phyloP scores from a whole-genome alignment of 2,329 filamentous ascomycete species.

The Colletotrichum spaethianum region DNA sequence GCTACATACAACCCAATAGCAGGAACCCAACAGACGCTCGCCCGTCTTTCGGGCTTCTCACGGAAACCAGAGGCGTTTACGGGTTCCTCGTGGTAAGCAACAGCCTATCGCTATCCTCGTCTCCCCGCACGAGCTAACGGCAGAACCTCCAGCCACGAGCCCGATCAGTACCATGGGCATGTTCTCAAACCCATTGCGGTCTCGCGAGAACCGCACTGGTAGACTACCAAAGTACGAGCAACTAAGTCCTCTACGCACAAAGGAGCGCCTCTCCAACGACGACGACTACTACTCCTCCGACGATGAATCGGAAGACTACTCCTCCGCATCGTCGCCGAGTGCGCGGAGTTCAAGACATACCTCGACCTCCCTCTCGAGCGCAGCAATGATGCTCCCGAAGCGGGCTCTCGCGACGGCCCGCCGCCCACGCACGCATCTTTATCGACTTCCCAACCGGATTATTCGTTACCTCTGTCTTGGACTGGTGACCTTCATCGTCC shows the following conservation, averaged over 20 bases:
- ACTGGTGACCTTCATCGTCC: constrained; percentile 76
- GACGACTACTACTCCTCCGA: constrained; percentile 64
- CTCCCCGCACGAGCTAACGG: constrained; percentile 7
- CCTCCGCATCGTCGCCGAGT: constrained; percentile 60
- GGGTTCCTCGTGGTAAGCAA: constrained; percentile 25
- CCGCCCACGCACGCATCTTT: constrained; percentile 58
- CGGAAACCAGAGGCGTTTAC: constrained; percentile 5
- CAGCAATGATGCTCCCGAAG: constrained; percentile 61
- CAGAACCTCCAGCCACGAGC: constrained; percentile 28
- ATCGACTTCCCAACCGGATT: constrained; percentile 79
- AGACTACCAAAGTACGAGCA: constrained; percentile 68
- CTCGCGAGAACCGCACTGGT: constrained; percentile 58
- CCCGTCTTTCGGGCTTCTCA: constrained; percentile 10
- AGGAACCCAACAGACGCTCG: constrained; percentile 7
- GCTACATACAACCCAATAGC: neutral
- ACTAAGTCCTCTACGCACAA: constrained; percentile 49
- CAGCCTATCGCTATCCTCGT: neutral
- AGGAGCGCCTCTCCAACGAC: constrained; percentile 68
- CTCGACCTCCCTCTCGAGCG: constrained; percentile 59
- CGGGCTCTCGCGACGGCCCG: constrained; percentile 51
- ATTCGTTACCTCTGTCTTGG: constrained; percentile 84
- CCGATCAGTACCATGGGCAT: constrained; percentile 60
- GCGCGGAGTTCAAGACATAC: constrained; percentile 69
- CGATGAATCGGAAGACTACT: constrained; percentile 58
- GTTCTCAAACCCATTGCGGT: constrained; percentile 62